Conservation (phyloP, 2,329 filamentous ascomycete genomes). For the Falciphora oryzae region DNA sequence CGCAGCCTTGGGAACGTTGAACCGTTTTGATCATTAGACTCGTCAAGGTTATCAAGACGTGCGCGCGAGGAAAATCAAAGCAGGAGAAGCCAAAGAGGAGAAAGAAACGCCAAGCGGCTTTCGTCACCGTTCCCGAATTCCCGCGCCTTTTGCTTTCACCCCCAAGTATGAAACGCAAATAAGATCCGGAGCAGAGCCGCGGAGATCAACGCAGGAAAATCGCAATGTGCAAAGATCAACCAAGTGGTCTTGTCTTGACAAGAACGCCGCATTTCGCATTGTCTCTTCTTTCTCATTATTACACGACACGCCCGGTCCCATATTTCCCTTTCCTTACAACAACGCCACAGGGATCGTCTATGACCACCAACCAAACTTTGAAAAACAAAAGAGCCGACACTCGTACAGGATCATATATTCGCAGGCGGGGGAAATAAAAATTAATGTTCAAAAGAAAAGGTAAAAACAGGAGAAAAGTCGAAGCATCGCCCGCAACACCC, state of each 20-base stretch:
- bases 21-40: no score
- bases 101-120: no score
- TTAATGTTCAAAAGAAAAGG: neutral
- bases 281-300: neutral
- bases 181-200: no score
- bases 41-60: no score
- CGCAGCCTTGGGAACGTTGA: no score
- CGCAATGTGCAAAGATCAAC: neutral
- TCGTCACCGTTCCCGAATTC: no score
- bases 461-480: neutral
- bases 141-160: neutral
- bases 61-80: no score
- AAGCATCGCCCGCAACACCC: neutral
- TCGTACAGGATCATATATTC: neutral
- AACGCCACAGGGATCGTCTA: neutral
- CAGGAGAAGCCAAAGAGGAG: no score
- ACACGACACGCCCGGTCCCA: neutral
- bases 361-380: neutral
- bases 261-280: neutral
- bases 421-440: neutral
- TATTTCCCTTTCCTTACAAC: neutral
- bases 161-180: neutral
- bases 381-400: neutral
- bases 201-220: neutral
- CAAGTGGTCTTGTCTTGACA: neutral